Conservation (phyloP, 495 filamentous ascomycete species). For the Thermothielavioides terrestris region DNA sequence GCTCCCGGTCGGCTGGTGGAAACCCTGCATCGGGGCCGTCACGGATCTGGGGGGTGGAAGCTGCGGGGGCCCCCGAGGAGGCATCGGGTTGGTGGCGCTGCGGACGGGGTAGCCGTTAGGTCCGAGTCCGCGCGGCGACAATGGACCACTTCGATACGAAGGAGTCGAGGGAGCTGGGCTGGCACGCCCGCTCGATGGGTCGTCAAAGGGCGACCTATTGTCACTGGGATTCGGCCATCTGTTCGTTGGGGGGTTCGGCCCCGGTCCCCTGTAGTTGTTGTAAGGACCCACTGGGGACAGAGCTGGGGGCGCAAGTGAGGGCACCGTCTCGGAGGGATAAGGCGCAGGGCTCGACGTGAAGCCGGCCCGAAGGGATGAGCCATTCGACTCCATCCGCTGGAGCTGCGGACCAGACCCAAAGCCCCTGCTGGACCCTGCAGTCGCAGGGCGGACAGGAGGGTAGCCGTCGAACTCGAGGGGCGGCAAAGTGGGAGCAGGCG, state of each 20-base stretch:
- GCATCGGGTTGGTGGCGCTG: conserved; percentile 32
- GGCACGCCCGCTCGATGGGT: conserved; percentile 20
- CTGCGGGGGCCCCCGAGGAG: conserved; percentile 21
- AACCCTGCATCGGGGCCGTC: conserved; percentile 38
- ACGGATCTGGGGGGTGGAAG: conserved; percentile 40
- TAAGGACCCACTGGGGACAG: conserved; percentile 24
- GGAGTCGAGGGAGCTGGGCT: conserved; percentile 32
- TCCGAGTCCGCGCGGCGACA: conserved; percentile 23
- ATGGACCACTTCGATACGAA: conserved; percentile 25
- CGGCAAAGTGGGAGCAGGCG: conserved; percentile 36
- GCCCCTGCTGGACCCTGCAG: conserved; percentile 27
- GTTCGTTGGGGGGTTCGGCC: conserved; percentile 10
- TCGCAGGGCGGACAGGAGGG: conserved; percentile 23
- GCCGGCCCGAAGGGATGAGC: conserved; percentile 8
- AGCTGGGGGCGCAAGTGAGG: conserved; percentile 25
- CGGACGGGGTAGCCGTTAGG: conserved; percentile 27
- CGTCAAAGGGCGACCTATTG: conserved; percentile 7
- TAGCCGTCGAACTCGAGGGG: conserved; percentile 27
- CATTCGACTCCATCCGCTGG: conserved; percentile 8
- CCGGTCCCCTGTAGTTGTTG: conserved; percentile 22
- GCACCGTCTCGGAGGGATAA: conserved; percentile 26
- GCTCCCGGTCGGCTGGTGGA: conserved; percentile 19
- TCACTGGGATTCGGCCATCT: conserved; percentile 4
- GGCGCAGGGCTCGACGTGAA: conserved; percentile 27
- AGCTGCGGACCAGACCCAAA: conserved; percentile 41